Conservation (phyloP, 306 rosid species). For the Begonia fuchsioides region DNA sequence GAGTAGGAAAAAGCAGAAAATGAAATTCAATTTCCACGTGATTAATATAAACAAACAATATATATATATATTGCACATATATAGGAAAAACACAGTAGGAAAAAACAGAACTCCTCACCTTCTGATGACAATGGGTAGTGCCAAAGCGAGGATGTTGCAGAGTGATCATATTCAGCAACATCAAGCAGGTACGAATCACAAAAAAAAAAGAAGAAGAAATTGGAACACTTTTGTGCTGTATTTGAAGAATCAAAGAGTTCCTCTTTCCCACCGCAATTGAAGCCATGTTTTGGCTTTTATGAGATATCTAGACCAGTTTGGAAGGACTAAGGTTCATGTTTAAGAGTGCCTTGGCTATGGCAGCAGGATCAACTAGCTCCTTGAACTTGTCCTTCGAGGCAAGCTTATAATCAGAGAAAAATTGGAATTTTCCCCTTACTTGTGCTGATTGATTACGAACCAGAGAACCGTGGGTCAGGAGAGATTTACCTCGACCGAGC, state of each 20-base stretch:
- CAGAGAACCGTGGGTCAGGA: too few species aligned
- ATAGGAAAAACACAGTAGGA: too few species aligned
- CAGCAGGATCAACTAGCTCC: slow-evolving; percentile 60
- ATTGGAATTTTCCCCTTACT: too few species aligned
- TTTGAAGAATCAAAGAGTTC: slow-evolving; percentile 41
- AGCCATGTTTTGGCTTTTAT: slow-evolving; percentile 57
- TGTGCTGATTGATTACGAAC: too few species aligned
- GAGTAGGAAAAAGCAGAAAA: too few species aligned
- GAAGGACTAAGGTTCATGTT: slow-evolving; percentile 58
- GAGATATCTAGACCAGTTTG: slow-evolving; percentile 51
- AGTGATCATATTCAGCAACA: slow-evolving; percentile 25
- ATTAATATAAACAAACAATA: too few species aligned
- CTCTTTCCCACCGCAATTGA: slow-evolving; percentile 38
- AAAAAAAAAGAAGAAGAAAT: slow-evolving; percentile 57
- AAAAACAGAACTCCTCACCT: background rate
- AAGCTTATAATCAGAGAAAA: too few species aligned
- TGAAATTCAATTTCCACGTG: too few species aligned
- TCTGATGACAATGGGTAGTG: slow-evolving; percentile 21
- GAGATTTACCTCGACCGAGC: too few species aligned
- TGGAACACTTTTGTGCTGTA: slow-evolving; percentile 69
- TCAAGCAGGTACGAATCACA: slow-evolving; percentile 66
- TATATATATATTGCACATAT: too few species aligned
- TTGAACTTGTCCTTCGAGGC: slow-evolving; percentile 47
- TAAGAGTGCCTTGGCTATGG: slow-evolving; percentile 56
- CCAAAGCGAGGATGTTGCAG: slow-evolving; percentile 21